Evolutionary conservation across 108 stramenopile genomes (phyloP).

Genomic region (Nannochloropsis salina): DNA sequence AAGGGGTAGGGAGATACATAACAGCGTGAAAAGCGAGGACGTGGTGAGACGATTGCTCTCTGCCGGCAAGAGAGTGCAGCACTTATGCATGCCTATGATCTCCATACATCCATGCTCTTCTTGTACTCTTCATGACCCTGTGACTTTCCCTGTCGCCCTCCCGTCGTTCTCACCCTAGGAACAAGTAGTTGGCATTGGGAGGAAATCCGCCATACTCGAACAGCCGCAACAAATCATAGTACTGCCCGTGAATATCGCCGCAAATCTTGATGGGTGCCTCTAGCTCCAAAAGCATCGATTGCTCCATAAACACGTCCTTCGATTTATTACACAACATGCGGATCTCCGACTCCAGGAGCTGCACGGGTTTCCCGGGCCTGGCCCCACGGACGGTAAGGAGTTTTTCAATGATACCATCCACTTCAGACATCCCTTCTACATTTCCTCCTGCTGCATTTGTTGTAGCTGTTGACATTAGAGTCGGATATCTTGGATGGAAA

Average conservation of each 20-base stretch:
- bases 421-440: background rate
- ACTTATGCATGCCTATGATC: too few relatives aligned
- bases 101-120: background rate
- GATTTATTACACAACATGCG: conserved; percentile 57
- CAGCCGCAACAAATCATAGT: conserved; percentile 91
- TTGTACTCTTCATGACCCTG: background rate
- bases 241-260: conserved; percentile 97
- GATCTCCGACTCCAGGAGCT: conserved; percentile 45
- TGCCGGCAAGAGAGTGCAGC: too few relatives aligned
- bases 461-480: background rate
- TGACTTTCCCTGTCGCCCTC: background rate
- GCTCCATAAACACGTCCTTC: conserved; percentile 84
- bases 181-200: conserved; percentile 95
- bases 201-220: conserved; percentile 98
- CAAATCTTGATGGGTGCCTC: conserved; percentile 99
- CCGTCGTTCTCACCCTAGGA: conserved; percentile 62
- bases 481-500: background rate
- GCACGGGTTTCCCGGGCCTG: conserved; percentile 45
- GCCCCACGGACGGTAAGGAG: conserved; percentile 44
- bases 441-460: background rate
- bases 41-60: too few relatives aligned
- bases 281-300: conserved; percentile 95
- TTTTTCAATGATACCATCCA: conserved; percentile 47
- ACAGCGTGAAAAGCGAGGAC: too few relatives aligned
- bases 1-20: background rate